Evolutionary conservation across 2,329 filamentous ascomycete genomes (phyloP).

Genomic region (Domatiomyces globalis): DNA sequence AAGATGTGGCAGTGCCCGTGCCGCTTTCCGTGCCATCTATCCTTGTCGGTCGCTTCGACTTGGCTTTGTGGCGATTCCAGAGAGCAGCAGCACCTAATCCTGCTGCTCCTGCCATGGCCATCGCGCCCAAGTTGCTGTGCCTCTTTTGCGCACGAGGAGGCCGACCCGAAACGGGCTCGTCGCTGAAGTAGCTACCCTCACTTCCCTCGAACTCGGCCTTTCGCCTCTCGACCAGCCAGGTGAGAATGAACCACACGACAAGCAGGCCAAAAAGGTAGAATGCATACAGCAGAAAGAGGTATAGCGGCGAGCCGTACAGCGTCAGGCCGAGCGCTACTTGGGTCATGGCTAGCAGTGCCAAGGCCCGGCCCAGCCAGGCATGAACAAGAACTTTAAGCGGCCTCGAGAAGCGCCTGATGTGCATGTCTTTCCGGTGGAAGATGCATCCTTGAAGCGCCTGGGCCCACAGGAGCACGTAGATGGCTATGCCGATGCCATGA

Average conservation of each 20-base stretch:
- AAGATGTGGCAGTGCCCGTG: slow-evolving; percentile 36
- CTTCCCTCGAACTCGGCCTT: slow-evolving; percentile 42
- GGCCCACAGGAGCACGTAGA: slow-evolving; percentile 46
- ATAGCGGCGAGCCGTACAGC: slow-evolving; percentile 77
- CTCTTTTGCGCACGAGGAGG: slow-evolving; percentile 26
- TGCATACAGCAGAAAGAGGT: slow-evolving; percentile 72
- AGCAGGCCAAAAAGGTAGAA: slow-evolving; percentile 62
- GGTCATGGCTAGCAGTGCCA: slow-evolving; percentile 67
- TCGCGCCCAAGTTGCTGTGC: slow-evolving; percentile 36
- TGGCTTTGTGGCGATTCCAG: slow-evolving; percentile 18
- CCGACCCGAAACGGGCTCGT: slow-evolving; percentile 36
- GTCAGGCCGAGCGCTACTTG: slow-evolving; percentile 83
- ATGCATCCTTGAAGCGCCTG: slow-evolving; percentile 46
- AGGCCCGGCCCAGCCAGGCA: slow-evolving; percentile 68
- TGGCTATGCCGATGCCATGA: slow-evolving; percentile 50
- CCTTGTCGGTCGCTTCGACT: slow-evolving; percentile 5
- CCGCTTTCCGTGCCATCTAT: slow-evolving; percentile 22
- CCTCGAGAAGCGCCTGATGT: background rate
- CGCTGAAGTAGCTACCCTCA: slow-evolving; percentile 43
- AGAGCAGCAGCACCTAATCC: slow-evolving; percentile 45
- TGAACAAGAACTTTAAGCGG: slow-evolving; percentile 56
- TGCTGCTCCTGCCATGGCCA: slow-evolving; percentile 43
- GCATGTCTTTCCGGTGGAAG: slow-evolving; percentile 36
- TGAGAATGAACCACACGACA: slow-evolving; percentile 63
- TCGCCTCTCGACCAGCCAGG: slow-evolving; percentile 50